Base-by-base conservation (phyloP, 495 filamentous ascomycete species). In the Xylaria castorea region DNA sequence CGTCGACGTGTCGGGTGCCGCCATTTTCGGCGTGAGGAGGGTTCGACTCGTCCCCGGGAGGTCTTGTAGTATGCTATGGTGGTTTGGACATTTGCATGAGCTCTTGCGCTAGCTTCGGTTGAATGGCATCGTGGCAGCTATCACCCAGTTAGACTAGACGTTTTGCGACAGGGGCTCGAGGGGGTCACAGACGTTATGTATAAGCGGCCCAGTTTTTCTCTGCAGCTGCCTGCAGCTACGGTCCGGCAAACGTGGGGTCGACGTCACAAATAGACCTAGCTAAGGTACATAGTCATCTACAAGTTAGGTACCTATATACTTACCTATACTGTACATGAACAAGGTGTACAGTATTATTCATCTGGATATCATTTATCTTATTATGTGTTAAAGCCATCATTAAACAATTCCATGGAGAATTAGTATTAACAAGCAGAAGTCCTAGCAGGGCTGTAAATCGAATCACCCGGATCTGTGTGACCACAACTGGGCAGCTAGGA, bases 1-100 rank as follows among this genome's bases (percentile, higher is more conserved):
- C 66, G 78, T 82, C n/a, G 81, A 82, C 70, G 73, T 84, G 77
- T 86, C 84, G 72, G 80, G 80, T 11, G 79, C 69, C 40, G 81
- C 76, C 79, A 82, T 83, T 12, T 44, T 68, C 46, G 66, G 62
- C 22, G 32, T 4, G 42, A 18, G 16, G n/a, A 38, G n/a, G 36
- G 32, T 51, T 38, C 55, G 61, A 50, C 46, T 36, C 42, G 44
- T 71, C 44, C 69, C 34, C 32, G 6, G 48, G 34, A 18, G 46
- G 14, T 38, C 30, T 36, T 61, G 38, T 12, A 9, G 25, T 51
- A 9, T 60, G 57, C 44, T 72, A 72, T 67, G 7, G 51, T 40
- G 5, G 42, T 62, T n/a, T 12, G 5, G 25, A 30, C 64, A 72
- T 71, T 57, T 27, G 38, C 2, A 36, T 48, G 25, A 38, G 27